Evolutionary conservation across 257 asterid genomes (phyloP), one percentile per base, ranked within the genome.

Genomic region (Solanum tarijense): DNA sequence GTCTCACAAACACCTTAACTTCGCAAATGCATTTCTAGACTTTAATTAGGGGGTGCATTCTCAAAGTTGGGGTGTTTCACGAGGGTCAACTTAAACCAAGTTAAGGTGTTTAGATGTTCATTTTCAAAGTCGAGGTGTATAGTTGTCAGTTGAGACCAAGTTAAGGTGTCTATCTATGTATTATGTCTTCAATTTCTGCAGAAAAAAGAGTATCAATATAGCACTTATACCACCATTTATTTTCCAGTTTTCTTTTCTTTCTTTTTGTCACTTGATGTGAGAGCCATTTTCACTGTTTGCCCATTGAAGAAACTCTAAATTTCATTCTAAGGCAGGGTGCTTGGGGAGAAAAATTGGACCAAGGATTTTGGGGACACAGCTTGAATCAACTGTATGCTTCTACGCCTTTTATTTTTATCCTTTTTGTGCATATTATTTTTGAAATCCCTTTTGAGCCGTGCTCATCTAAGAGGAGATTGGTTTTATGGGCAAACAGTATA

Each of bases 321-420:
- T 66, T 86, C 83, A 69, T 39, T 27, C 29, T 32, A 74, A 81
- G 88, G 92, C 73, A 95, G 98, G 98, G 36, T 95, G 97, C 92
- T 79, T 94, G 91, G 93, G 96, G 60, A 93, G 93, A 88, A 94
- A 86, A 87, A 87, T 94, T 83, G 93, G 94, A 86, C 98, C 99
- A 87, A 91, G 94, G 88, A 90, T 93, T 86, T 88, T 94, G 85
- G 94, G 95, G 89, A 88, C 92, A 93, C 90, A 93, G 78, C 91
- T 41, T 69, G 96, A 96, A 87, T 25, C 97, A 71, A 88, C 90
- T 23, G 98, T 96, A 92, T 12, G 69, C 35, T 86, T 91, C 41
- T 82, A 31, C 12, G 21, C 68, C 27, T 25, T 1, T 0, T 82
- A 29, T 14, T 82, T 18, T 3, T 18, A 18, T 82, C 85, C 29